Evolutionary conservation across 1,284 basidiomycete species (phyloP).

Genomic region (Moesziomyces sp.): DNA sequence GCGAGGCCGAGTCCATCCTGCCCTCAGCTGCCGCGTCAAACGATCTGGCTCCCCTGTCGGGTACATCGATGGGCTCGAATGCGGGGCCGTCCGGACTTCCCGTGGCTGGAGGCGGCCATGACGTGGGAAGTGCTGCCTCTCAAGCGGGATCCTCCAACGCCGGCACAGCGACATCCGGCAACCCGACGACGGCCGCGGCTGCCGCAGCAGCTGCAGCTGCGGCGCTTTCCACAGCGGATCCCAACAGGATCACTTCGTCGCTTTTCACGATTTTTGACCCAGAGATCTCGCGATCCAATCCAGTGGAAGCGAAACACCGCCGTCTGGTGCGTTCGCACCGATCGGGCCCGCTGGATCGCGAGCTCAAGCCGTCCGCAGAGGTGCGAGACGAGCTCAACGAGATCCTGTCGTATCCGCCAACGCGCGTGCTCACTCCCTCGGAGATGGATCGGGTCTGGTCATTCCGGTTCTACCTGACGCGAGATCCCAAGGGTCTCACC

Average conservation of each 20-base stretch:
- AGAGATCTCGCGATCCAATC: constrained; percentile 88
- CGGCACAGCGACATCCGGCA: constrained; percentile 9
- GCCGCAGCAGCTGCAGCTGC: constrained; percentile 43
- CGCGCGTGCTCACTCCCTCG: constrained; percentile 83
- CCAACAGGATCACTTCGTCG: constrained; percentile 71
- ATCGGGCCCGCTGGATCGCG: constrained; percentile 91
- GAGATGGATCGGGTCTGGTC: constrained; percentile 99
- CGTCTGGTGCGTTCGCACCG: constrained; percentile 92
- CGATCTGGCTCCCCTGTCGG: constrained; percentile 22
- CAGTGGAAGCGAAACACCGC: constrained; percentile 96
- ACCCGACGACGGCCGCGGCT: constrained; percentile 27
- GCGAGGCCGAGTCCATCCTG: constrained; percentile 70
- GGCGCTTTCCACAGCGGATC: constrained; percentile 66
- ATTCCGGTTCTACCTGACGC: constrained; percentile 93
- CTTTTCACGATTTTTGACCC: constrained; percentile 90
- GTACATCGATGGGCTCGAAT: constrained; percentile 7
- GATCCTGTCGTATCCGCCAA: constrained; percentile 90
- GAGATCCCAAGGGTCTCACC: constrained; percentile 87
- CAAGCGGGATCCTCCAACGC: constrained; percentile 9
- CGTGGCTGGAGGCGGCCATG: constrained; percentile 1
- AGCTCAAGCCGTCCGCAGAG: constrained; percentile 92
- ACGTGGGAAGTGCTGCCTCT: constrained; percentile 1
- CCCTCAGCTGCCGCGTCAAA: constrained; percentile 15
- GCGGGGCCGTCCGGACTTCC: constrained; percentile 3
- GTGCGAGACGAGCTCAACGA: constrained; percentile 91